Percentiles rank a stretch among this genome's conserved stretches.
phyloP scores from a whole-genome alignment of 2,329 filamentous ascomycete species.

The Alternaria dauci region DNA sequence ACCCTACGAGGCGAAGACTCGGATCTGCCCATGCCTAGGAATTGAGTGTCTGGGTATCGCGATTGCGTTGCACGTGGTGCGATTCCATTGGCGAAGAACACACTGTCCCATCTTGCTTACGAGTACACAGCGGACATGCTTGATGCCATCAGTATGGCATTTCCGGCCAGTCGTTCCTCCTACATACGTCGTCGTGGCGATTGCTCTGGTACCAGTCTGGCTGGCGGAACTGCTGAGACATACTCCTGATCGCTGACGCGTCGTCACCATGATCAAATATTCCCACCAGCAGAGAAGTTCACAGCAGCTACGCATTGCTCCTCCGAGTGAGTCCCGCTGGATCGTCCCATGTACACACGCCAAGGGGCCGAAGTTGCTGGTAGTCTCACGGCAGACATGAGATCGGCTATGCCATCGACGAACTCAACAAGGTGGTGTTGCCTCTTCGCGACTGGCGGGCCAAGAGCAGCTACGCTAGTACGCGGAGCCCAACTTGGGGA shows the following conservation, averaged over 20 bases:
- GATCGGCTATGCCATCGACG: not conserved
- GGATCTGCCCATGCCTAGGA: not conserved
- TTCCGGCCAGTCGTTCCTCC: not conserved
- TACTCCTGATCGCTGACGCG: not conserved
- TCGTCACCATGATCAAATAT: not conserved
- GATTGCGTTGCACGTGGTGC: not conserved
- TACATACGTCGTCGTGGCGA: not conserved
- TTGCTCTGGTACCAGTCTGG: not conserved
- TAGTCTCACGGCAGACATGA: not conserved
- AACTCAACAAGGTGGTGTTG: not conserved
- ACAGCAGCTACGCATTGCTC: not conserved
- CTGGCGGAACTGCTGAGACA: not conserved
- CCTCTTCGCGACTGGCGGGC: not conserved
- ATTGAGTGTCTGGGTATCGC: not conserved
- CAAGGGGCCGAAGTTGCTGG: not conserved
- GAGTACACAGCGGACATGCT: not conserved
- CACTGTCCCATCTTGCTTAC: not conserved
- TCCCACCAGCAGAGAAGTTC: not conserved
- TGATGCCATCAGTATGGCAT: not conserved
- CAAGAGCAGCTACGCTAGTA: conserved; percentile 1
- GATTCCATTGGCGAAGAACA: not conserved
- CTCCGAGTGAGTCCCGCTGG: not conserved
- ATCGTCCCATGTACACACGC: not conserved
- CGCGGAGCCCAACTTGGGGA: not conserved
- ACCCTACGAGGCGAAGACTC: not conserved